phyloP scores from a whole-genome alignment of 2,329 filamentous ascomycete species.

The Aureobasidium sp. region DNA sequence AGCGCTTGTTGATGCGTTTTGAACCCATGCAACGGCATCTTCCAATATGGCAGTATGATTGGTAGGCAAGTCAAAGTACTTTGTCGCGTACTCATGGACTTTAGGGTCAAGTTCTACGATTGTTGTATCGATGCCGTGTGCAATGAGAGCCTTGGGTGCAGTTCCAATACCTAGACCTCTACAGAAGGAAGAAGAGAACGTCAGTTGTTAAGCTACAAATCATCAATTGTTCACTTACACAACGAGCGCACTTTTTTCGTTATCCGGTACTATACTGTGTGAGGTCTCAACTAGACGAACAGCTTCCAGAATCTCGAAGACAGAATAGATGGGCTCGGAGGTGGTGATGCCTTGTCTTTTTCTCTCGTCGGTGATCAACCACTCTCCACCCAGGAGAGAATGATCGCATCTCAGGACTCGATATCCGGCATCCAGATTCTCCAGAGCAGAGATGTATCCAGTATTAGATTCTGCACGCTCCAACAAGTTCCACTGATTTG shows the following conservation, averaged over 20 bases:
- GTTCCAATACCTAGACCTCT: conserved; percentile 90
- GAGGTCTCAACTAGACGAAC: conserved; percentile 65
- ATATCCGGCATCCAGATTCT: conserved; percentile 63
- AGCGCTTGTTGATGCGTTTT: conserved; percentile 19
- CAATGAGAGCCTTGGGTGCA: conserved; percentile 74
- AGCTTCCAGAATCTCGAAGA: conserved; percentile 94
- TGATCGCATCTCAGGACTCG: conserved; percentile 88
- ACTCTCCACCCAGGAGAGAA: conserved; percentile 86
- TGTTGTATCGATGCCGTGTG: conserved; percentile 84
- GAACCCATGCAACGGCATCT: conserved; percentile 65
- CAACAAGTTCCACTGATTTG: conserved; percentile 64
- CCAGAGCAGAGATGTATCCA: conserved; percentile 84
- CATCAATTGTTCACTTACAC: conserved; percentile 53
- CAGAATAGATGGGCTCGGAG: conserved; percentile 82
- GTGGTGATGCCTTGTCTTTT: conserved; percentile 40
- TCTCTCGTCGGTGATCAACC: conserved; percentile 51
- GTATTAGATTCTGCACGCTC: conserved; percentile 80
- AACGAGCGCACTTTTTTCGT: conserved; percentile 70
- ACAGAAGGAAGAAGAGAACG: neutral
- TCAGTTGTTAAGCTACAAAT: neutral
- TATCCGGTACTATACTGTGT: conserved; percentile 42
- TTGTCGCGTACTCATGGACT: conserved; percentile 71
- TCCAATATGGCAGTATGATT: conserved; percentile 72
- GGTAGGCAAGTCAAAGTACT: conserved; percentile 71
- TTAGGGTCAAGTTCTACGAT: conserved; percentile 91